Evolutionary conservation across 2,329 filamentous ascomycete species (phyloP), one percentile per base, ranked within the genome.

Genomic region (Paracoccidioides brasiliensis): DNA sequence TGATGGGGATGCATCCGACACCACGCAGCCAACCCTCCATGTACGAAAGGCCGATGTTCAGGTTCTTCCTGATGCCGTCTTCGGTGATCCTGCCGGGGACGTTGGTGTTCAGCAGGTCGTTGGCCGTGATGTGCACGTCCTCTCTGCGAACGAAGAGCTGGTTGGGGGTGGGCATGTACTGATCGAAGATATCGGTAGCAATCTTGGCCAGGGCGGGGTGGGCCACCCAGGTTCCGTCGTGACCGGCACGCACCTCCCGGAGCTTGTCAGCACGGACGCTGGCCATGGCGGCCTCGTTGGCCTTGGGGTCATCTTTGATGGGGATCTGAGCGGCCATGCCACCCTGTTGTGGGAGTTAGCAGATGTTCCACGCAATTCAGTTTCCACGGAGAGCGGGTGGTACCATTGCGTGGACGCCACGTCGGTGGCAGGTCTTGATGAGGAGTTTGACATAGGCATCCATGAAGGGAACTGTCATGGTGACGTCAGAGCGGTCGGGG

Each of bases 401-500:
- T 63, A 72, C 84, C 93, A 97, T 97, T 61, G 93, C 93, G 73
- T 97, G 93, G n/a, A 97, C 93, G 55, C 90, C 90, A 64, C 93
- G 85, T 70, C 84, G 86, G 74, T 98, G 93, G 79, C 93, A 98
- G 56, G 93, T 97, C 80, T 96, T 91, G 75, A 98, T 96, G 62
- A 98, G 82, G 43, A 97, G 83, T 74, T 93, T 94, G 67, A 97
- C 88, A 67, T 98, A 98, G 51, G 93, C 83, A 64, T 97, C 83
- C 93, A 98, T 97, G 76, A 98, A 98, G 10, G 93, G 93, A 1
- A 91, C 86, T 10, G 90, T 97, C 93, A 98, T 97, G 64, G 93
- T 98, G 55, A 98, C 89, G 58, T 82, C 80, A 55, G 85, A 85
- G 59, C 93, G 88, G 72, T 98, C 91, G 33, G 93, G 93, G 22